Percentiles rank a stretch among this genome's conserved stretches.
phyloP scores from a whole-genome alignment of 192 early-diverging fungal species.

The Helicostylum pulchrum region DNA sequence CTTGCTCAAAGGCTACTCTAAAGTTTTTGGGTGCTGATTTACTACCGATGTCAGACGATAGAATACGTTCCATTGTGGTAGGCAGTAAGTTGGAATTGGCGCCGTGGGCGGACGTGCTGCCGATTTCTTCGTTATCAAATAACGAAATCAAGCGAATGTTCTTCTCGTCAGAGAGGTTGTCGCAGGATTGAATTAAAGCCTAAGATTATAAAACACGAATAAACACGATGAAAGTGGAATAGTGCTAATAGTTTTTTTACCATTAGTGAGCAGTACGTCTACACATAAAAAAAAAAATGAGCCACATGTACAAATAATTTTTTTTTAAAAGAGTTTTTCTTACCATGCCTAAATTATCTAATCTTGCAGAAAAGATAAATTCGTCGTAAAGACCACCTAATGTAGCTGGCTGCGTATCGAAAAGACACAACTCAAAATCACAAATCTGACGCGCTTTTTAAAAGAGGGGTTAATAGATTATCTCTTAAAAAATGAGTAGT shows the following conservation, averaged over 20 bases:
- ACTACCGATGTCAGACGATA: slow-evolving; percentile 38
- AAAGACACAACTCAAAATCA: slow-evolving; percentile 98
- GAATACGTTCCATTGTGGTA: slow-evolving; percentile 65
- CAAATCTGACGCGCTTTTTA: slow-evolving; percentile 64
- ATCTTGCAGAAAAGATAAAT: slow-evolving; percentile 87
- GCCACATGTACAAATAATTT: too few species aligned
- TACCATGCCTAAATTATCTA: slow-evolving; percentile 92
- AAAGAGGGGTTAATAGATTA: too few species aligned
- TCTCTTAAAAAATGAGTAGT: background rate
- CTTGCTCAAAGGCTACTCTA: slow-evolving; percentile 57
- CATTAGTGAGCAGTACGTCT: slow-evolving; percentile 80
- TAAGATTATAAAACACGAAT: background rate
- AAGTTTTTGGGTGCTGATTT: slow-evolving; percentile 3
- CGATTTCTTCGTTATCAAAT: slow-evolving; percentile 99
- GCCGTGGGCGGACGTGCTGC: slow-evolving; percentile 88
- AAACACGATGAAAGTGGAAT: background rate
- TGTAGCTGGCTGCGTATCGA: slow-evolving; percentile 86
- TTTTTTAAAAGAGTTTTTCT: too few species aligned
- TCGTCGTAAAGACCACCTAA: slow-evolving; percentile 91
- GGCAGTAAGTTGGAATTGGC: slow-evolving; percentile 87
- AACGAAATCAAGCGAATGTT: slow-evolving; percentile 83
- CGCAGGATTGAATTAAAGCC: slow-evolving; percentile 51
- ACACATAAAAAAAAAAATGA: too few species aligned
- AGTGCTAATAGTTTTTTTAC: slow-evolving; percentile 20
- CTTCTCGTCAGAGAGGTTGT: slow-evolving; percentile 55